These are phyloP conservation scores for Corynespora cassiicola DNA, from an alignment of 2,329 filamentous ascomycete species.

Conservation along the genomic window DNA sequence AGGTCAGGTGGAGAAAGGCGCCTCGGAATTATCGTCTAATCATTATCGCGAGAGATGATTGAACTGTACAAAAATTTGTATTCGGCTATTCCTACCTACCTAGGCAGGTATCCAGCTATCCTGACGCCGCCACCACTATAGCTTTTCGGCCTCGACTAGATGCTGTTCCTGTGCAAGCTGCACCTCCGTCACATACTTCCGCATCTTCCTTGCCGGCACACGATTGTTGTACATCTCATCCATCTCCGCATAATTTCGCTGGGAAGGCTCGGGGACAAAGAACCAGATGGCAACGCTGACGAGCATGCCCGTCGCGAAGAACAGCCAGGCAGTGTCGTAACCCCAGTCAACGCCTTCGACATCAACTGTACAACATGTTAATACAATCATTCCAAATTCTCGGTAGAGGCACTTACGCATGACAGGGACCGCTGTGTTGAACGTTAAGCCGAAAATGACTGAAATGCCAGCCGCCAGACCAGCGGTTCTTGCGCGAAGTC, in stretches of 20 bases:
- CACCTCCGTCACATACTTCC: conserved; percentile 2
- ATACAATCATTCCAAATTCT: no score
- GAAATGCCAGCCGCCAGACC: neutral
- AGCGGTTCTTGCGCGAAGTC: conserved; percentile 1
- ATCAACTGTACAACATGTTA: neutral
- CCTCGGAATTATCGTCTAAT: no score
- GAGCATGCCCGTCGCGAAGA: neutral
- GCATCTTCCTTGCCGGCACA: conserved; percentile 1
- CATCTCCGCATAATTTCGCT: conserved; percentile 1
- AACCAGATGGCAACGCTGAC: conserved; percentile 1
- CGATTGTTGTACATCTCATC: conserved; percentile 4
- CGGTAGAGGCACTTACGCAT: conserved; percentile 4
- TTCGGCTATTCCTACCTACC: no score
- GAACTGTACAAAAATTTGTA: no score
- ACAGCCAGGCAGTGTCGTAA: conserved; percentile 3
- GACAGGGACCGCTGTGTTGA: conserved; percentile 1
- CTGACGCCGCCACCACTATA: no score
- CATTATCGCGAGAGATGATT: no score
- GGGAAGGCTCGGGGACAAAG: conserved; percentile 1
- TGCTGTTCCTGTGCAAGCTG: no score
- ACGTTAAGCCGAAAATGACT: conserved; percentile 2
- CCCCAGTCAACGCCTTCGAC: conserved; percentile 1
- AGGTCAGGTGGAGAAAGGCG: no score
- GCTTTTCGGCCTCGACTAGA: neutral
- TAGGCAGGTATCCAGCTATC: no score